phyloP scores from a whole-genome alignment of 164 flowering plant species.

The Pachysandra terminalis region DNA sequence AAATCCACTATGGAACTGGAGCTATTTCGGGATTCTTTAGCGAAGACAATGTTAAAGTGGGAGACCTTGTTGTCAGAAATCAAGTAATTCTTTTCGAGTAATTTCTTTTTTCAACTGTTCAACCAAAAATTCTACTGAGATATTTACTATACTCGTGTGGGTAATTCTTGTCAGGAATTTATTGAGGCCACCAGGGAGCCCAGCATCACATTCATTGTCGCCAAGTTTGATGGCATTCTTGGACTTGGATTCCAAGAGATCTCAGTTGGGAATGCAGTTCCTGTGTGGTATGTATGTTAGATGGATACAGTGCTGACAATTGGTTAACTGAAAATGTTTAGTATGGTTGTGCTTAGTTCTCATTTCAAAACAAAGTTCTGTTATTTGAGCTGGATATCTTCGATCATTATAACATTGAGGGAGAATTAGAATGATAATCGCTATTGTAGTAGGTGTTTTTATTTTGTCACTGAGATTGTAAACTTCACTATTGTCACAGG shows the following conservation, averaged over 20 bases:
- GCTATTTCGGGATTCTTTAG: too few species aligned
- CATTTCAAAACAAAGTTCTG: too few species aligned
- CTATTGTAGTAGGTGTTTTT: too few species aligned
- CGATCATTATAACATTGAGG: too few species aligned
- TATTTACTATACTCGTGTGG: background rate
- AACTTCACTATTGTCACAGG: constrained; percentile 49
- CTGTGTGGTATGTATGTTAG: constrained; percentile 66
- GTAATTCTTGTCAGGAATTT: constrained; percentile 46
- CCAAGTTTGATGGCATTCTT: too few species aligned
- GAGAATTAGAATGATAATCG: too few species aligned
- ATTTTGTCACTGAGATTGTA: too few species aligned
- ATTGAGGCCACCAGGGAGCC: constrained; percentile 91
- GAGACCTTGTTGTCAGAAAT: constrained; percentile 62
- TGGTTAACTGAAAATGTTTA: too few species aligned
- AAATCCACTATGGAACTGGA: constrained; percentile 83
- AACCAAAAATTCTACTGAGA: too few species aligned
- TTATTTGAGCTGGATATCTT: too few species aligned
- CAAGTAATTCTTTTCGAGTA: constrained; percentile 42
- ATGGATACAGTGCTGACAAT: too few species aligned
- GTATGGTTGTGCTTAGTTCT: too few species aligned
- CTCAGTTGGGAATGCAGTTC: constrained; percentile 74
- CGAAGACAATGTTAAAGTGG: constrained; percentile 63
- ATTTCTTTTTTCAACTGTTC: background rate
- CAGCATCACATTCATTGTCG: constrained; percentile 64
- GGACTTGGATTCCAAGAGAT: constrained; percentile 94